Conservation (phyloP, 176 grass and related monocot genomes). For the Aegilops longissima region DNA sequence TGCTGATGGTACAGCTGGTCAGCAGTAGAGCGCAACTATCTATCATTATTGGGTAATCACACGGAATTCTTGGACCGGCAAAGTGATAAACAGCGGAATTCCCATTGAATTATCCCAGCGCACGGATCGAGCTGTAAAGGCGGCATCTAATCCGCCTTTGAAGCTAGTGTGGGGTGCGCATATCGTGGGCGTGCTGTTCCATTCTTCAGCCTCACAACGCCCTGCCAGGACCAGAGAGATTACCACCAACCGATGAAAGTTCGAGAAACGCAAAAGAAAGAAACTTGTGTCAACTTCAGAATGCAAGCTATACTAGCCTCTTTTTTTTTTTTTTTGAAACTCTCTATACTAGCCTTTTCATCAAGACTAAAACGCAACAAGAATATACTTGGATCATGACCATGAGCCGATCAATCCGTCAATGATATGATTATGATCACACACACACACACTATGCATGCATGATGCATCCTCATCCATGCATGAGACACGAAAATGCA, state of each 20-base stretch:
- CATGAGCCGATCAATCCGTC: background rate
- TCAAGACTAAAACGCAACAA: background rate
- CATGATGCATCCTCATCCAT: background rate
- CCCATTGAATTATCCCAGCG: slow-evolving; percentile 3
- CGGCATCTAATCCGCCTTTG: slow-evolving; percentile 8
- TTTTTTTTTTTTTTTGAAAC: too few relatives aligned
- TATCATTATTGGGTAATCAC: too few relatives aligned
- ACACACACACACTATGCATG: background rate
- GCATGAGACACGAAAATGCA: background rate
- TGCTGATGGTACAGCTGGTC: too few relatives aligned
- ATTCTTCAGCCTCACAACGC: slow-evolving; percentile 9
- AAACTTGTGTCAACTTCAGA: background rate
- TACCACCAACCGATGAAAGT: background rate
- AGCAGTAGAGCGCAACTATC: too few relatives aligned
- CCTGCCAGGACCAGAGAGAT: background rate
- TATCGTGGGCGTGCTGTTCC: slow-evolving; percentile 20
- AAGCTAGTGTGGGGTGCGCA: slow-evolving; percentile 22
- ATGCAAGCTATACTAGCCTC: background rate
- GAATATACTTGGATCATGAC: background rate
- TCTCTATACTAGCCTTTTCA: too few relatives aligned
- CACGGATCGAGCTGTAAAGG: slow-evolving; percentile 31
- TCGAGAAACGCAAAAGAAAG: background rate
- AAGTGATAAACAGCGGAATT: background rate
- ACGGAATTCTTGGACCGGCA: too few relatives aligned
- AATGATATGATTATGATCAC: background rate